Base-by-base conservation (phyloP, 371 early-diverging fungal genomes). In the Haplosporangium sp. region DNA sequence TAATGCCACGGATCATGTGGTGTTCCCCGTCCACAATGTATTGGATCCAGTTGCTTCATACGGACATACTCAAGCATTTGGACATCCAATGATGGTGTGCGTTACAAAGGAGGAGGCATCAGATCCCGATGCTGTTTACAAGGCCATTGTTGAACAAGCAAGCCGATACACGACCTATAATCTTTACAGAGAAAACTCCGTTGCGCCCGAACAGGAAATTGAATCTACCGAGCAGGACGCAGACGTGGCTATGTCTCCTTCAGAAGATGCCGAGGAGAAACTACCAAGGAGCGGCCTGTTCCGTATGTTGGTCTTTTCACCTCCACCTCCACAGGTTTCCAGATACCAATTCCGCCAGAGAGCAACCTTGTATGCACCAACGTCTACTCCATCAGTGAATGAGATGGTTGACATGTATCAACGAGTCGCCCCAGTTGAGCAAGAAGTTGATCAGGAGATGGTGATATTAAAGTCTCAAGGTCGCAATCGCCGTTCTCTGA, bases 81-180 rank as follows among this genome's bases (percentile, higher is more conserved):
- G 84, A 2, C 69, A 73, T 40, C 85, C 85, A 35, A 74, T 82
- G 61, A 71, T 85, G 76, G 70, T 85, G n/a, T 74, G 78, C 13
- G 67, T 85, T 2, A 72, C 77, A 3, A 81, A 71, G 38, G 77
- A 82, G 42, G 84, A 84, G 19, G 74, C 82, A 4, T 37, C 44
- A 40, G 60, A 72, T 57, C 63, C 67, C 3, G 71, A 84, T 11
- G 67, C 64, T 17, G 63, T 85, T 8, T 84, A 85, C 48, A 66
- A 55, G 11, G 85, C 75, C 15, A 70, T 85, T 58, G 67, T 67
- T 2, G 17, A 59, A 20, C 84, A 85, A 47, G 70, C 72, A 10
- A 75, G 72, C 42, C 71, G 84, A 20, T 85, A 84, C 63, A 85
- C 85, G 2, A 79, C 84, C 1, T 48, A 62, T 37, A 45, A 76